phyloP scores from a whole-genome alignment of 805 yeast species.

The Blastobotrys muscicola region DNA sequence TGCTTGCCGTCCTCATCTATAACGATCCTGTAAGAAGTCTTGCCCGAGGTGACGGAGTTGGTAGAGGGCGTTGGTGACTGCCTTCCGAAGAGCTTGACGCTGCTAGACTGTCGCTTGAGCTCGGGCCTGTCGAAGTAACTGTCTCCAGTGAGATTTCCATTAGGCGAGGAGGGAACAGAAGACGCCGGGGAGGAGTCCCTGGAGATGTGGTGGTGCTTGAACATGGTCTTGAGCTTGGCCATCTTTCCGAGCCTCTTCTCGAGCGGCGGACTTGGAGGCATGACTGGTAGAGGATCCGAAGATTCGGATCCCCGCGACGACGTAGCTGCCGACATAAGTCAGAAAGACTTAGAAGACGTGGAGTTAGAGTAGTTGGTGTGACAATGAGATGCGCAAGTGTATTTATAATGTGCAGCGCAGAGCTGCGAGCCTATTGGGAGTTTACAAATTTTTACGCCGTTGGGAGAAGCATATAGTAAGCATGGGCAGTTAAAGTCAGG shows the following conservation, averaged over 20 bases:
- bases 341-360: too few relatives aligned
- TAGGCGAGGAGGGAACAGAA: background rate
- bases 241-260: constrained; percentile 1
- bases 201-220: constrained; percentile 2
- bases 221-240: constrained; percentile 12
- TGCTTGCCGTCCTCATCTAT: constrained; percentile 51
- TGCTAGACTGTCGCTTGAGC: background rate
- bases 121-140: background rate
- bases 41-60: background rate
- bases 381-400: too few relatives aligned
- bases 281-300: too few relatives aligned
- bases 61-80: background rate
- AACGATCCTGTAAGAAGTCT: constrained; percentile 14
- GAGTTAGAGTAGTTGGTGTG: too few relatives aligned
- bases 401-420: too few relatives aligned
- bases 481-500: too few relatives aligned
- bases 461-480: too few relatives aligned
- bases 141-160: background rate
- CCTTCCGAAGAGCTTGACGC: background rate
- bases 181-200: constrained; percentile 1
- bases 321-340: too few relatives aligned
- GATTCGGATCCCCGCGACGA: too few relatives aligned
- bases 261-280: too few relatives aligned
- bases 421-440: too few relatives aligned
- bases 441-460: too few relatives aligned